Evolutionary conservation across 176 grass and related monocot species (phyloP).

Genomic region (Triticum monococcum): DNA sequence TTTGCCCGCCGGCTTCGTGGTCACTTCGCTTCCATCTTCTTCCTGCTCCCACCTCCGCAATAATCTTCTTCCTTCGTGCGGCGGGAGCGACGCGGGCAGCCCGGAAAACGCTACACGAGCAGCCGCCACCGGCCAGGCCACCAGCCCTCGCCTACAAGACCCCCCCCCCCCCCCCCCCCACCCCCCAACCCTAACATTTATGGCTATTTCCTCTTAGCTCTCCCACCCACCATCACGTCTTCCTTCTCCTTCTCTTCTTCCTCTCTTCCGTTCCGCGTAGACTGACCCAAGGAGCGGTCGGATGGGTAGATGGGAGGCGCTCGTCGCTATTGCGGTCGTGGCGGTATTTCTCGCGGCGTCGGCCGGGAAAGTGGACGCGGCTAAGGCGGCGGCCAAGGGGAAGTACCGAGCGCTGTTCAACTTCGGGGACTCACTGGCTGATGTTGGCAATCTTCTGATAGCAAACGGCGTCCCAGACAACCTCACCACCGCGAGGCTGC

Average conservation of each 20-base stretch:
- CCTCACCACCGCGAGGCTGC: constrained; percentile 60
- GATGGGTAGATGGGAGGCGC: not conserved
- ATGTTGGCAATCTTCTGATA: constrained; percentile 77
- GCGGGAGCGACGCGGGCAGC: too few relatives aligned
- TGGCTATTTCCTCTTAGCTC: not conserved
- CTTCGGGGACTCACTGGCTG: constrained; percentile 85
- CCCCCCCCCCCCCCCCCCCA: not conserved
- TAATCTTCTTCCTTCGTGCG: not conserved
- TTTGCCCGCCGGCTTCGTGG: too few relatives aligned
- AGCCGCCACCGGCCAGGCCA: not conserved
- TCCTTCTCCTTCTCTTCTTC: not conserved
- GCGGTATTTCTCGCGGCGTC: not conserved
- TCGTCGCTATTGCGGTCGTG: not conserved
- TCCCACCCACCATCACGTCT: not conserved
- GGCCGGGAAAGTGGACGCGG: not conserved
- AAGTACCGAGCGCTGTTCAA: constrained; percentile 75
- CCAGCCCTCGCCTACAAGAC: constrained; percentile 39
- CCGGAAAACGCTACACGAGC: not conserved
- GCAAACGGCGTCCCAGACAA: constrained; percentile 42
- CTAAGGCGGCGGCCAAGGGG: constrained; percentile 25
- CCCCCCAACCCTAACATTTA: constrained; percentile 11
- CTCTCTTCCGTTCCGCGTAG: not conserved
- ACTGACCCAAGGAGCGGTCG: not conserved
- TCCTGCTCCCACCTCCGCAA: not conserved
- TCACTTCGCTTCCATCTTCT: not conserved